Evolutionary conservation across 2,329 filamentous ascomycete genomes (phyloP).

Genomic region (Penicillium digitatum): DNA sequence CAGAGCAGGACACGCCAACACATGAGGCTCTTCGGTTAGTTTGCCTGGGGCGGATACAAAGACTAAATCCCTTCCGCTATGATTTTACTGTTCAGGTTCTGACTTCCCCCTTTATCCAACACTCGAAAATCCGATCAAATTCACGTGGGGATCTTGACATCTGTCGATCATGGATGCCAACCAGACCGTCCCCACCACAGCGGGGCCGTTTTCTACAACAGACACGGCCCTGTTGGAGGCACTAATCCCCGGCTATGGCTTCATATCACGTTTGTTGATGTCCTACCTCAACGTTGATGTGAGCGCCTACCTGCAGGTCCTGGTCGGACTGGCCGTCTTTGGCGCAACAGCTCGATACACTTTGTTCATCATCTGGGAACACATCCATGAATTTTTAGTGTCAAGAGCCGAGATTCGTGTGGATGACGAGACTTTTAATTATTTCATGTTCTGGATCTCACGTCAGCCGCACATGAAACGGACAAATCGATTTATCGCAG

Average conservation of each 20-base stretch:
- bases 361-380: constrained; percentile 45
- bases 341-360: constrained; percentile 54
- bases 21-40: background rate
- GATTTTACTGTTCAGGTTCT: background rate
- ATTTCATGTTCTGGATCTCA: constrained; percentile 67
- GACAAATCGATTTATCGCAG: constrained; percentile 61
- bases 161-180: constrained; percentile 18
- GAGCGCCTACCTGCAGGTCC: constrained; percentile 57
- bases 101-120: background rate
- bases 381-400: constrained; percentile 56
- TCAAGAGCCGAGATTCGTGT: constrained; percentile 63
- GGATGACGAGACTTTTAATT: constrained; percentile 70
- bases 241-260: constrained; percentile 63
- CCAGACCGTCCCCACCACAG: constrained; percentile 12
- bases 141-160: background rate
- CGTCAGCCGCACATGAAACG: constrained; percentile 58
- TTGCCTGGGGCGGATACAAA: background rate
- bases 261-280: constrained; percentile 52
- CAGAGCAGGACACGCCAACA: background rate
- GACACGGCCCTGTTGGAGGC: constrained; percentile 50
- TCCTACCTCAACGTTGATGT: constrained; percentile 60
- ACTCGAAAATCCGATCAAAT: background rate
- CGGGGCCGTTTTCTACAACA: constrained; percentile 13
- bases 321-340: constrained; percentile 51
- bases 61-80: background rate